Conservation (phyloP, 345 rosid species). For the Syzygium oleosum region DNA sequence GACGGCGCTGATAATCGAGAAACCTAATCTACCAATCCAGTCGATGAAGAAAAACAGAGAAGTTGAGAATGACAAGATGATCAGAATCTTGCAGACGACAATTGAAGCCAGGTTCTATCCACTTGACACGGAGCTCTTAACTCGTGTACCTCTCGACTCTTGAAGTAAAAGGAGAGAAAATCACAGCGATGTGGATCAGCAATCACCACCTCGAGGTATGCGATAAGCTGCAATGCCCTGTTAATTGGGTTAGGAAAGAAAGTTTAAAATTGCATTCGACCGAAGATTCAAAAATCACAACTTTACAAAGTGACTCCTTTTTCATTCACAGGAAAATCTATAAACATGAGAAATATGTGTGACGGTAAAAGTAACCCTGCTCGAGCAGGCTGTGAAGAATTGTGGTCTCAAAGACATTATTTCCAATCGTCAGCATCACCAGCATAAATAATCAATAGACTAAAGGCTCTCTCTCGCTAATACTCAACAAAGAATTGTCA, state of each 20-base stretch:
- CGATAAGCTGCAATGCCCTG: neutral
- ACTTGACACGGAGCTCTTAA: neutral
- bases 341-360: neutral
- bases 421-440: neutral
- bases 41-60: neutral
- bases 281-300: neutral
- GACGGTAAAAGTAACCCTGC: neutral
- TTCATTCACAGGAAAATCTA: neutral
- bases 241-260: neutral
- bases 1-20: neutral
- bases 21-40: neutral
- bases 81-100: neutral
- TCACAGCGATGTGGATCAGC: neutral
- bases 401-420: neutral
- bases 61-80: neutral
- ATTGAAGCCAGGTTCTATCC: neutral
- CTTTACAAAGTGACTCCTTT: neutral
- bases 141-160: neutral
- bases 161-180: neutral
- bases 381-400: neutral
- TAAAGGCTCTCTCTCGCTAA: constrained; percentile 42
- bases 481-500: neutral
- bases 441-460: neutral
- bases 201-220: neutral
- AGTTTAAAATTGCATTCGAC: neutral